Evolutionary conservation across 306 rosid genomes (phyloP).

Genomic region (Adenanthera pavonina): DNA sequence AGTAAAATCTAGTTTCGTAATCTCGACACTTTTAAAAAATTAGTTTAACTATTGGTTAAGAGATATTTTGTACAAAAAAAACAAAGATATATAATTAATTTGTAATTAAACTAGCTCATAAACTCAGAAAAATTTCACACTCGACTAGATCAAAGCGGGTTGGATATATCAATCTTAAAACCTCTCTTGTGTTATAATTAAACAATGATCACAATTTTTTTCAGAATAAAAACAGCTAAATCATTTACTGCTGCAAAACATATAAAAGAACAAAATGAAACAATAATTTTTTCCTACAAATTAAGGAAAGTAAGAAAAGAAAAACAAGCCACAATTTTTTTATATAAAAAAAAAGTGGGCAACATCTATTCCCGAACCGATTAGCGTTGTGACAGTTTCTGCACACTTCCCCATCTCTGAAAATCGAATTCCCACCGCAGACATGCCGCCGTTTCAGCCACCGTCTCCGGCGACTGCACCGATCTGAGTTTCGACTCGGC

Average conservation of each 20-base stretch:
- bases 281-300: not conserved
- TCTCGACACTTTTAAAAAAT: no score
- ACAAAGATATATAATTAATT: no score
- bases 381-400: conserved; percentile 47
- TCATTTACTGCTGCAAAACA: not conserved
- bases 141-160: not conserved
- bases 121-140: not conserved
- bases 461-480: conserved; percentile 19
- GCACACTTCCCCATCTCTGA: conserved; percentile 42
- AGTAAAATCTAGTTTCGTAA: no score
- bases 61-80: no score
- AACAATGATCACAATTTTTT: not conserved
- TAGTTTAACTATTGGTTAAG: no score
- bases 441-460: conserved; percentile 34
- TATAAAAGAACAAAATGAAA: not conserved
- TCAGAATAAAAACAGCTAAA: not conserved
- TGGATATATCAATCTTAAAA: not conserved
- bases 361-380: conserved; percentile 2
- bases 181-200: not conserved
- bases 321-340: not conserved
- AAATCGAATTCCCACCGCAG: conserved; percentile 55
- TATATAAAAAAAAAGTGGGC: not conserved
- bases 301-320: no score
- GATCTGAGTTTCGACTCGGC: conserved; percentile 54
- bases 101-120: no score